A percentile compares a stretch with the other conserved stretches of the same genome.
Evolutionary conservation across 1,284 basidiomycete genomes (phyloP).

Genomic region (Trametes sp.): DNA sequence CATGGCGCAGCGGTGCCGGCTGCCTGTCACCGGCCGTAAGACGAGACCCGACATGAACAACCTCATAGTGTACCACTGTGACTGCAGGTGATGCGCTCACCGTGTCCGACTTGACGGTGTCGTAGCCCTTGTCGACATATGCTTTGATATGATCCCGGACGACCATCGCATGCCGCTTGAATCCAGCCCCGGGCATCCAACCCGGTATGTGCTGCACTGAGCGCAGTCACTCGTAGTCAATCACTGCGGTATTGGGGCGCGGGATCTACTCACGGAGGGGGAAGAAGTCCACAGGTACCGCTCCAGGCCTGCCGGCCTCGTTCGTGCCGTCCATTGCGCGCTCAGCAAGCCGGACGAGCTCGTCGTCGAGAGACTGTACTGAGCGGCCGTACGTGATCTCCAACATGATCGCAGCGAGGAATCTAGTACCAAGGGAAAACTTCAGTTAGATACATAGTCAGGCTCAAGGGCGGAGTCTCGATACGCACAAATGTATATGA

Average conservation of each 20-base stretch:
- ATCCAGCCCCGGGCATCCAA: conserved; percentile 9
- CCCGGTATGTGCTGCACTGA: conserved; percentile 1
- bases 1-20: not conserved
- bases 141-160: conserved; percentile 5
- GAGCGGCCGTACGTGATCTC: conserved; percentile 10
- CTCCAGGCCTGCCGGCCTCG: conserved; percentile 32
- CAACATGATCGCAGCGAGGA: conserved; percentile 49
- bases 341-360: conserved; percentile 33
- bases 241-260: no score
- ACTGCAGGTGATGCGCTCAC: no score
- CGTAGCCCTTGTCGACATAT: conserved; percentile 26
- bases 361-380: conserved; percentile 30
- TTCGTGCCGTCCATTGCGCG: conserved; percentile 28
- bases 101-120: not conserved
- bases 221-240: not conserved
- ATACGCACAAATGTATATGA: not conserved
- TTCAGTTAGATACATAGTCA: not conserved
- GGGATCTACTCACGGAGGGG: not conserved
- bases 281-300: conserved; percentile 38
- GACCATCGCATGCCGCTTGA: conserved; percentile 23
- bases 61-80: no score
- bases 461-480: no score
- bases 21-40: not conserved
- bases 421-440: not conserved
- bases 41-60: no score